These are phyloP conservation scores for Stenogyne calaminthoides DNA, from an alignment of 305 asterid species.

Conservation along the genomic window DNA sequence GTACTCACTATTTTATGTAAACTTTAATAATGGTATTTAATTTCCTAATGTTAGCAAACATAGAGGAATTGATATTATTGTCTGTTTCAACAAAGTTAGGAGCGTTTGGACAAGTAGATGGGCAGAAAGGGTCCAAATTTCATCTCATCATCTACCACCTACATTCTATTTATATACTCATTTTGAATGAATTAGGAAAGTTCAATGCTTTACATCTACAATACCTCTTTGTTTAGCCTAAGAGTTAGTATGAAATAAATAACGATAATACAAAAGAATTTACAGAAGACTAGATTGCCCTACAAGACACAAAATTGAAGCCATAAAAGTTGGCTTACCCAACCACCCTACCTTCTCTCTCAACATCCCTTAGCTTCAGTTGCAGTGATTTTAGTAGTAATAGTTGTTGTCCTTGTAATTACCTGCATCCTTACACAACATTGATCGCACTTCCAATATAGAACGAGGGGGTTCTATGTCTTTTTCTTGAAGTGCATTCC, in stretches of 20 bases:
- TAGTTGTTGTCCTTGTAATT: conserved; percentile 60
- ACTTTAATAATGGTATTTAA: no score
- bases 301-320: neutral
- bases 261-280: conserved; percentile 5
- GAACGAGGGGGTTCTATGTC: conserved; percentile 85
- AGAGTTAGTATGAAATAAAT: neutral
- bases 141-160: neutral
- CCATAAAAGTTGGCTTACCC: conserved; percentile 35
- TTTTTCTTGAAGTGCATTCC: conserved; percentile 73
- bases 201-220: conserved; percentile 1
- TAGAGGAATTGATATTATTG: neutral
- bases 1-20: neutral
- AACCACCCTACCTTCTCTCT: neutral
- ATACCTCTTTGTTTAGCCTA: neutral
- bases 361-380: neutral
- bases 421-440: conserved; percentile 79
- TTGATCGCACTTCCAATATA: conserved; percentile 81
- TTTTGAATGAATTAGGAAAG: neutral
- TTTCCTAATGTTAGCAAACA: neutral
- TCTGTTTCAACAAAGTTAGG: neutral
- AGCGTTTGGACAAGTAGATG: neutral
- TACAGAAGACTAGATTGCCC: neutral
- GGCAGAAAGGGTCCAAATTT: neutral
- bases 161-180: neutral
- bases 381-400: conserved; percentile 47